Percentiles rank a stretch among this genome's conserved stretches.
phyloP scores from a whole-genome alignment of 306 rosid species.

The Vigna hirtella region DNA sequence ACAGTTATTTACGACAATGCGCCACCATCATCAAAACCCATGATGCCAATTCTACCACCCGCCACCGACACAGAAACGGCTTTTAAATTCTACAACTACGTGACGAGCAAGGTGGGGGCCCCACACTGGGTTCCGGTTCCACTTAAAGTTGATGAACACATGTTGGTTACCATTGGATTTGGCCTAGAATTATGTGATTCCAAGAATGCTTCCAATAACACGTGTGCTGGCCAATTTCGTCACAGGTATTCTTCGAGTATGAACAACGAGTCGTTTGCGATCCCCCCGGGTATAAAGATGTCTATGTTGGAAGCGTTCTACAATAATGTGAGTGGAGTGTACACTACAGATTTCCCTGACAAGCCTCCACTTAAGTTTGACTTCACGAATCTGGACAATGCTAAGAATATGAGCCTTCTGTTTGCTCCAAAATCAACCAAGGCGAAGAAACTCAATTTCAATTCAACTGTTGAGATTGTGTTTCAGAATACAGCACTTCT shows the following conservation, averaged over 20 bases:
- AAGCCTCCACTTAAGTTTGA: slow-evolving; percentile 52
- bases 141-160: background rate
- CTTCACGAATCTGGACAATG: slow-evolving; percentile 36
- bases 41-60: background rate
- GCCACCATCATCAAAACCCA: background rate
- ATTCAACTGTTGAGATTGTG: slow-evolving; percentile 68
- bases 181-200: background rate
- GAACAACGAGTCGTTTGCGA: background rate
- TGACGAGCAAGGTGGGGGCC: background rate
- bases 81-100: background rate
- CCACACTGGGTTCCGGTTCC: background rate
- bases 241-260: background rate
- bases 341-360: slow-evolving; percentile 51
- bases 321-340: background rate
- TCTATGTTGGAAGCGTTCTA: background rate
- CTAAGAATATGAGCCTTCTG: background rate
- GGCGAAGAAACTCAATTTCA: slow-evolving; percentile 59
- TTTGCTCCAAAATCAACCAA: slow-evolving; percentile 58
- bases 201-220: background rate
- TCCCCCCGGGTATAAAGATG: background rate
- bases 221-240: background rate
- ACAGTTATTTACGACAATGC: background rate
- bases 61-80: background rate
- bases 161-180: background rate
- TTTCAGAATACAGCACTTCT: slow-evolving; percentile 61